Conservation (phyloP, 306 rosid genomes). For the Rosa multiflora region DNA sequence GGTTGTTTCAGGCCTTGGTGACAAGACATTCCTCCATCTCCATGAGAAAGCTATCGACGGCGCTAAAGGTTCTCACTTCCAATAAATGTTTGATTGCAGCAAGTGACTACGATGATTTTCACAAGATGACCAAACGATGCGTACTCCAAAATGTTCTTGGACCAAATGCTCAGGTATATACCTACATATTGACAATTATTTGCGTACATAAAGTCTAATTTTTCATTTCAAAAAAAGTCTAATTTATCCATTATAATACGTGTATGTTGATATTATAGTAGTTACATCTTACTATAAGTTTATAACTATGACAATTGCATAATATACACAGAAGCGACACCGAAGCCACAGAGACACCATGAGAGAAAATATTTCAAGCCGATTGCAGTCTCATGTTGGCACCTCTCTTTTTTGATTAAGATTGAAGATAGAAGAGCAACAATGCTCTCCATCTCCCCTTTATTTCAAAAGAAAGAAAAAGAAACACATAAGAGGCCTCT, state of each 20-base stretch:
- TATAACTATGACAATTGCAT: too few species aligned
- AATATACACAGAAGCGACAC: slow-evolving; percentile 56
- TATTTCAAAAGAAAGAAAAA: too few species aligned
- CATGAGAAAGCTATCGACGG: slow-evolving; percentile 64
- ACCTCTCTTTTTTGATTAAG: slow-evolving; percentile 19
- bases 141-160: slow-evolving; percentile 64
- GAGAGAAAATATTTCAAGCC: slow-evolving; percentile 49
- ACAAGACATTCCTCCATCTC: slow-evolving; percentile 74
- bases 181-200: not conserved
- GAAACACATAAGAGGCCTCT: too few species aligned
- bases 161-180: slow-evolving; percentile 66
- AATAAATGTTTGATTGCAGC: slow-evolving; percentile 75
- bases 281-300: too few species aligned
- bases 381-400: slow-evolving; percentile 42
- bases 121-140: slow-evolving; percentile 53
- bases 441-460: too few species aligned
- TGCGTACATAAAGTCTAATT: too few species aligned
- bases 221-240: too few species aligned
- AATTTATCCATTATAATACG: too few species aligned
- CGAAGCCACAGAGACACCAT: slow-evolving; percentile 50
- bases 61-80: slow-evolving; percentile 51
- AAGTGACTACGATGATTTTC: slow-evolving; percentile 81
- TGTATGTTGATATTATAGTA: too few species aligned
- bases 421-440: too few species aligned
- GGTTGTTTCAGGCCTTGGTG: slow-evolving; percentile 69